A percentile compares a stretch with the other conserved stretches of the same genome.
Evolutionary conservation across 495 filamentous ascomycete genomes (phyloP).

Genomic region (Aspergillus sclerotiicarbonarius): DNA sequence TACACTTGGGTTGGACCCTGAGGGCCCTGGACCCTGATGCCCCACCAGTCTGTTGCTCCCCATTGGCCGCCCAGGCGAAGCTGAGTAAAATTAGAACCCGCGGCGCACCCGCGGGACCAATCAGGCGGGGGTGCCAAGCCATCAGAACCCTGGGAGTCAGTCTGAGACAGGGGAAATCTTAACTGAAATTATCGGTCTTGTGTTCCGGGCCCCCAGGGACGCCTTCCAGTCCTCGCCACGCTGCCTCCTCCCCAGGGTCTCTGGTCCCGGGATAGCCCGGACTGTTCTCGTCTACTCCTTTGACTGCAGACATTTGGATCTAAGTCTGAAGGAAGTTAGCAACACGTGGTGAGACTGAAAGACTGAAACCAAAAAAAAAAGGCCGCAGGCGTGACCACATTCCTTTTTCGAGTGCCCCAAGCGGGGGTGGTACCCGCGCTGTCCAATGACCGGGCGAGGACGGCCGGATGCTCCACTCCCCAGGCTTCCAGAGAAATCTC

Average conservation of each 20-base stretch:
- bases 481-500: background rate
- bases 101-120: background rate
- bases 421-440: background rate
- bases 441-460: background rate
- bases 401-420: background rate
- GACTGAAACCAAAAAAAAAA: background rate
- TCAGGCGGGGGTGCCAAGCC: background rate
- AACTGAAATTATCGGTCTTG: background rate
- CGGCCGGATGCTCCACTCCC: background rate
- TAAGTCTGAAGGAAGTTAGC: too few species aligned
- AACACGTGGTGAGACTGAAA: background rate
- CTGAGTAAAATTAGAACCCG: constrained; percentile 1
- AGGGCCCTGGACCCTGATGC: background rate
- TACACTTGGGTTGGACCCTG: background rate
- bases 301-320: too few species aligned
- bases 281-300: too few species aligned
- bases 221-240: too few species aligned
- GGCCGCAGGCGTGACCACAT: constrained; percentile 1
- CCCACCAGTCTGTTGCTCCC: background rate
- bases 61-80: background rate
- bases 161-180: constrained; percentile 5
- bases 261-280: too few species aligned
- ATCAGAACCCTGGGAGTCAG: background rate
- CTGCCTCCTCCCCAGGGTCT: too few species aligned
- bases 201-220: background rate